Percentiles rank a stretch among this genome's conserved stretches.
Evolutionary conservation across 805 yeast species (phyloP).

Genomic region (Blastobotrys attinorum): DNA sequence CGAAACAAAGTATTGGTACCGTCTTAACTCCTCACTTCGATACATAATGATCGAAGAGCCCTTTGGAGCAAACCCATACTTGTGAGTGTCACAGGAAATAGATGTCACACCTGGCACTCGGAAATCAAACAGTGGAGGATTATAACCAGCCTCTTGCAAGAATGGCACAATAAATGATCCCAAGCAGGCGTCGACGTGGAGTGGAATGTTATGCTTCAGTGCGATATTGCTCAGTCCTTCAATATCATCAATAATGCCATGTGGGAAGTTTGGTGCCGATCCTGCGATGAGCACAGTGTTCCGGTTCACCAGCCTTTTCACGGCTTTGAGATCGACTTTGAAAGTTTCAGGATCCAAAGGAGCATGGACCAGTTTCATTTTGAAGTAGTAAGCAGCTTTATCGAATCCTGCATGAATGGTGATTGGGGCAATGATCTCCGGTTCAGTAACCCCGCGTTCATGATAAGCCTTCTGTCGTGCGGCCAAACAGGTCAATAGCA

Average conservation of each 20-base stretch:
- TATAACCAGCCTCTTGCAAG: conserved; percentile 54
- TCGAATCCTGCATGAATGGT: conserved; percentile 94
- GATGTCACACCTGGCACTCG: conserved; percentile 87
- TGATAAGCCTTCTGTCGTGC: conserved; percentile 67
- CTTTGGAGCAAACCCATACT: conserved; percentile 97
- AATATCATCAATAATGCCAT: conserved; percentile 90
- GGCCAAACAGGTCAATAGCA: conserved; percentile 75
- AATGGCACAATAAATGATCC: conserved; percentile 89
- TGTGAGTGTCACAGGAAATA: conserved; percentile 98
- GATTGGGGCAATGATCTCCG: conserved; percentile 83
- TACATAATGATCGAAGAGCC: conserved; percentile 94
- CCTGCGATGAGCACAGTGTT: conserved; percentile 84
- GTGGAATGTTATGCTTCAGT: conserved; percentile 59
- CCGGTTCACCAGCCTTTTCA: conserved; percentile 55
- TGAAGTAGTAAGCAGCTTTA: conserved; percentile 87
- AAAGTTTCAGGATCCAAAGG: conserved; percentile 61
- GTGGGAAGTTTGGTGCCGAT: conserved; percentile 96
- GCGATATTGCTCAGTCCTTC: conserved; percentile 62
- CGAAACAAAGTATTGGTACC: conserved; percentile 74
- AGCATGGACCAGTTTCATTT: conserved; percentile 75
- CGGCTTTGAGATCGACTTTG: conserved; percentile 58
- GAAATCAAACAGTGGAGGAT: conserved; percentile 66
- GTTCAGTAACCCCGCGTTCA: conserved; percentile 50
- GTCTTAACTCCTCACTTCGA: conserved; percentile 56
- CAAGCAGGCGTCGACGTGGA: conserved; percentile 93